Percentiles rank a stretch among this genome's conserved stretches.
Evolutionary conservation across 257 asterid genomes (phyloP).

Genomic region (Primulina tabacum): DNA sequence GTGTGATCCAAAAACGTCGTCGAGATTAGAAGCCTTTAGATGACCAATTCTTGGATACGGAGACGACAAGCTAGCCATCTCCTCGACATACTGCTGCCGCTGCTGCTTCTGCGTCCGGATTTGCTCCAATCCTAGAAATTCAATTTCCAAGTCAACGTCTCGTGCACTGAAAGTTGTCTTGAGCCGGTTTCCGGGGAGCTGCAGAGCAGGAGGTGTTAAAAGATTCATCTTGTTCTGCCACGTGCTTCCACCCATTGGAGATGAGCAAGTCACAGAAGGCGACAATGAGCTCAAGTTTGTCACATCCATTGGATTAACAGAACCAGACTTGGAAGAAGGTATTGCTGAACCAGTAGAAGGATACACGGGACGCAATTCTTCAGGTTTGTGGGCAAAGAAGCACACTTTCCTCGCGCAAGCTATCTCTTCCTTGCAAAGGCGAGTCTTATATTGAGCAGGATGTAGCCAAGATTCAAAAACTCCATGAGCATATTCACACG

Average conservation of each 20-base stretch:
- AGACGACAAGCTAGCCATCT: conserved; percentile 67
- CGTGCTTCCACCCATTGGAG: conserved; percentile 45
- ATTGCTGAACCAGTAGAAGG: conserved; percentile 83
- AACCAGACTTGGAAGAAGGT: conserved; percentile 63
- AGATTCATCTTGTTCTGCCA: conserved; percentile 46
- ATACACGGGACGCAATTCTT: conserved; percentile 73
- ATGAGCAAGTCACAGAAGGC: conserved; percentile 55
- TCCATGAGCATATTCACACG: conserved; percentile 88
- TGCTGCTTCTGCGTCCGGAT: conserved; percentile 55
- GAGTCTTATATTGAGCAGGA: conserved; percentile 88
- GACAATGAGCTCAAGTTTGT: conserved; percentile 56
- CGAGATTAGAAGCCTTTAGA: conserved; percentile 67
- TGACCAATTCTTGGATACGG: conserved; percentile 49
- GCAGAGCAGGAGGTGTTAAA: conserved; percentile 58
- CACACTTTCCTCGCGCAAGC: conserved; percentile 82
- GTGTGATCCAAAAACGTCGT: conserved; percentile 67
- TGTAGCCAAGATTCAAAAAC: conserved; percentile 96
- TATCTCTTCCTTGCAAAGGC: conserved; percentile 28
- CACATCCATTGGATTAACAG: conserved; percentile 44
- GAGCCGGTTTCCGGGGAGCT: conserved; percentile 76
- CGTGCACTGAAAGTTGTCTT: conserved; percentile 57
- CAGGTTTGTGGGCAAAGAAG: conserved; percentile 78
- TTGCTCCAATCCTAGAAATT: conserved; percentile 53
- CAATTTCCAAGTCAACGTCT: conserved; percentile 51
- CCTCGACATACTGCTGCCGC: conserved; percentile 52